Base-by-base conservation (phyloP, 306 rosid species). In the Dryas octopetala region DNA sequence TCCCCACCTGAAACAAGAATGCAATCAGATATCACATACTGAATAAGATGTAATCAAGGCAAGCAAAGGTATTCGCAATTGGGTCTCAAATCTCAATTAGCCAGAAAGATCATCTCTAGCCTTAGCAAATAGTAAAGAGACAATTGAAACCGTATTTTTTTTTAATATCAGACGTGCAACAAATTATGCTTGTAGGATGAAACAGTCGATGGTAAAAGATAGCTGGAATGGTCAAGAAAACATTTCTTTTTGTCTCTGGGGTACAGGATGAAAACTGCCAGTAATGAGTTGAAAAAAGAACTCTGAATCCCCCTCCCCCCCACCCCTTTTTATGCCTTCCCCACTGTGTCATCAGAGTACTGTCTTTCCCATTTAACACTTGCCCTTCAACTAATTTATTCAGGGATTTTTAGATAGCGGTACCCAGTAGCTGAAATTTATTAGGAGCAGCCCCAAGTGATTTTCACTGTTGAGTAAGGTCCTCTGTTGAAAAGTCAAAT, bases 1-100 rank as follows among this genome's bases (percentile, higher is more conserved):
- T 81, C 86, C 80, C 70, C 79, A 75, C 84, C 96, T 92, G 91
- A 83, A 89, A 63, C 72, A 62, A 75, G 64, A 84, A 59, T 14
- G 41, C 76, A 79, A 80, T 71, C 52, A 67, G 79, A 73, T 51
- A 51, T 79, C 41, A 59, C 38, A 14, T 8, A 53, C 60, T 4
- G 67, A 75, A 84, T 74, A 63, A 58, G 44, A 53, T 76, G 6
- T 65, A 76, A 77, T 63, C 59, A 59, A 66, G 71, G 73, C 23
- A 59, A 74, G 11, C 38, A 62, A 40, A 41, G 26, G 2, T 62
- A 6, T 41, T 62, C 4, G 4, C 26, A 62, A 62, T 26, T 15
- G 45, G 46, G 43, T 32, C 38, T 32, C 11, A 40, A 5, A 11
- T 62, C 23, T 0, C 12, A 14, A 5, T 38, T 61, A 16, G 40